Evolutionary conservation across 345 rosid genomes (phyloP).

Genomic region (Ricinus communis): DNA sequence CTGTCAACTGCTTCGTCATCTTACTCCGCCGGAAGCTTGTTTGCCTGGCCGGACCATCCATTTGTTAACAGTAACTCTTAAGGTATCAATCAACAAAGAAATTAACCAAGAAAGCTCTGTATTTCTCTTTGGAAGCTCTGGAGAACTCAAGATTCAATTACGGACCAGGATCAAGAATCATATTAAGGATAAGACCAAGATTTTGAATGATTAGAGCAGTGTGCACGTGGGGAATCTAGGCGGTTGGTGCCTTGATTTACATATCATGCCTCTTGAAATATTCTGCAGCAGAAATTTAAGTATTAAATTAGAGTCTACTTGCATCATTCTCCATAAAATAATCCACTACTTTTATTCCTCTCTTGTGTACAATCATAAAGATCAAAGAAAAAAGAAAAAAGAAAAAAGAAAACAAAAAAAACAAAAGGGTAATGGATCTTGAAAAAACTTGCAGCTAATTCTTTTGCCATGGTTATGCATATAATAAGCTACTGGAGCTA

Average conservation of each 20-base stretch:
- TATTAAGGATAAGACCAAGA: not conserved
- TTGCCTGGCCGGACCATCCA: slow-evolving; percentile 37
- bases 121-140: not conserved
- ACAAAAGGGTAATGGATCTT: not conserved
- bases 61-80: not conserved
- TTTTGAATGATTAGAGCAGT: slow-evolving; percentile 7
- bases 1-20: slow-evolving; percentile 70
- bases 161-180: not conserved
- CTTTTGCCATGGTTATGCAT: no score
- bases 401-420: no score
- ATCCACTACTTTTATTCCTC: not conserved
- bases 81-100: not conserved
- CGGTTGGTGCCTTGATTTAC: not conserved
- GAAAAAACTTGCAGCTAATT: not conserved
- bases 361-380: not conserved
- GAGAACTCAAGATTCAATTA: not conserved
- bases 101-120: not conserved
- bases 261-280: slow-evolving; percentile 9
- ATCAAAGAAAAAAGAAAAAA: not conserved
- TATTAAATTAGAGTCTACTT: slow-evolving; percentile 4
- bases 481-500: no score
- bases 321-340: not conserved
- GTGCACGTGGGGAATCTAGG: not conserved
- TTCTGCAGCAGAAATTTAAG: slow-evolving; percentile 1
- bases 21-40: slow-evolving; percentile 41